phyloP scores from a whole-genome alignment of 164 flowering plant genomes.

The Berberis vulgaris region DNA sequence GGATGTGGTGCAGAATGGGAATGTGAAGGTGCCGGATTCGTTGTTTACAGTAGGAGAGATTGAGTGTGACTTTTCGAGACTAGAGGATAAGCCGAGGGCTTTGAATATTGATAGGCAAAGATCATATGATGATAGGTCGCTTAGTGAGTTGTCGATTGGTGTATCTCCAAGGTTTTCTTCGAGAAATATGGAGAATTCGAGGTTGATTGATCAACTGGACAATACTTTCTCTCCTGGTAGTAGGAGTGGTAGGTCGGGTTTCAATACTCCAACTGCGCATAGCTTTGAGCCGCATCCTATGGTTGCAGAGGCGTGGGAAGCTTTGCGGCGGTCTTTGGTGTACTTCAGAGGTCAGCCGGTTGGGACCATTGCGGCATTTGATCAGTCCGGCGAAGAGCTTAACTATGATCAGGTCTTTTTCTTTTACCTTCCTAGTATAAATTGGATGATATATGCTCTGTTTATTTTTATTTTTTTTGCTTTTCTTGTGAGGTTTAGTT shows the following conservation, averaged over 20 bases:
- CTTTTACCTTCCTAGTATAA: neutral
- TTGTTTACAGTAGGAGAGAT: constrained; percentile 21
- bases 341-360: constrained; percentile 72
- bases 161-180: constrained; percentile 26
- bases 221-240: constrained; percentile 33
- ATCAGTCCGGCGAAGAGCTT: constrained; percentile 56
- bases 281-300: constrained; percentile 53
- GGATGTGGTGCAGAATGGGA: too few relatives aligned
- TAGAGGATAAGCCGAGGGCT: constrained; percentile 38
- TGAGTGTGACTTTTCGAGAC: constrained; percentile 47
- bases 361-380: constrained; percentile 86
- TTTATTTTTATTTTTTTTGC: neutral
- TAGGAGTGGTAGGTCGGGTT: constrained; percentile 29
- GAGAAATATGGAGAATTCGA: constrained; percentile 24
- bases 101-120: constrained; percentile 51
- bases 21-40: too few relatives aligned
- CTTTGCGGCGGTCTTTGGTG: constrained; percentile 59
- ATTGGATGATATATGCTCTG: neutral
- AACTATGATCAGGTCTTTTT: constrained; percentile 80
- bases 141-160: constrained; percentile 36
- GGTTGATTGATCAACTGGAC: constrained; percentile 30
- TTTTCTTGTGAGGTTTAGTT: neutral
- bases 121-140: constrained; percentile 52
- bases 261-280: constrained; percentile 35
- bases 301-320: constrained; percentile 75